Evolutionary conservation across 2,329 filamentous ascomycete species (phyloP), one percentile per base, ranked within the genome.

Genomic region (Ilyonectria mors-panacis): DNA sequence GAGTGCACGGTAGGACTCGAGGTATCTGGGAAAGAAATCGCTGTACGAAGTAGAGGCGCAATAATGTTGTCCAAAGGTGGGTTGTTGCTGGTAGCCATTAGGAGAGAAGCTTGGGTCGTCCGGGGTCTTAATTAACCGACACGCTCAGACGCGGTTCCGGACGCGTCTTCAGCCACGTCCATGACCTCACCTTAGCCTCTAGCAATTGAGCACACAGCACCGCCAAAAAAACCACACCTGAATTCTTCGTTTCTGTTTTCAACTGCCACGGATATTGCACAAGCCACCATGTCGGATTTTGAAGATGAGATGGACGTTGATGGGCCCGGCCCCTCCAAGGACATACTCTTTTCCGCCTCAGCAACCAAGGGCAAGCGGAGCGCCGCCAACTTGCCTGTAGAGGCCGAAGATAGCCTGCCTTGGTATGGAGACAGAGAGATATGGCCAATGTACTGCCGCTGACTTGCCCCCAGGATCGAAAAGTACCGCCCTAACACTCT

Each of bases 401-500:
- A 97, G 81, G 94, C 95, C 56, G 94, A 97, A 81, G 96, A 99
- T 80, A 95, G 92, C 71, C 82, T 99, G 19, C 96, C 96, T 83
- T 99, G 96, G 95, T 97, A 78, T 69, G 83, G 7, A 23, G 6
- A 26, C 10, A 35, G 65, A 17, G 3, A 3, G 17, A 13, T 19
- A 6, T 0, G 13, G 19, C 1, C 17, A 2, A 9, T 45, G 12
- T 30, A 3, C 9, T 8, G n/a, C 50, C n/a, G 17, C 42, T 62
- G 37, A 56, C 63, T 37, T 6, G 15, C 10, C 37, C 26, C 30
- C 67, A 94, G 93, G 95, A 94, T 99, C 9, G 96, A 99, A 79
- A 99, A 99, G 78, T 99, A 98, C 82, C 90, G 96, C 59, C 96
- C 96, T 19, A 91, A 91, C 68, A 94, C 93, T 2, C 89, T 99